phyloP scores from a whole-genome alignment of 306 rosid genomes.

The Rosa persica region DNA sequence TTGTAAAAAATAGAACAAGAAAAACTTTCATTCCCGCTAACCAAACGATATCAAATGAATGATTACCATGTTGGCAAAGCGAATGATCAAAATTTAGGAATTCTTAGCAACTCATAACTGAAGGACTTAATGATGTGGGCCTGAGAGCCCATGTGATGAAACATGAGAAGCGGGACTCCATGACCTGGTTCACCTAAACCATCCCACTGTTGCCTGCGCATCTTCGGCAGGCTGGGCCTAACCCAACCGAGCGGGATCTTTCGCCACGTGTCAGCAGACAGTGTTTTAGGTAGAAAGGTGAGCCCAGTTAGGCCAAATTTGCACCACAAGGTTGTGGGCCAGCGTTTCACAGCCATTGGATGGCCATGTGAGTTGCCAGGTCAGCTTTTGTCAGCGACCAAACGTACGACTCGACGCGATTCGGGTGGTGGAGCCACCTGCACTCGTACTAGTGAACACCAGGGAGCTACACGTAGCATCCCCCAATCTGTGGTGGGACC shows the following conservation, averaged over 20 bases:
- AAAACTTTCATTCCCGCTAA: too few relatives aligned
- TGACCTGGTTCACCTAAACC: background rate
- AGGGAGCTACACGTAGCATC: background rate
- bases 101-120: too few relatives aligned
- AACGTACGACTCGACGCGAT: background rate
- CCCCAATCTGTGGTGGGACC: background rate
- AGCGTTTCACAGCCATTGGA: background rate
- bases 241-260: background rate
- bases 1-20: too few relatives aligned
- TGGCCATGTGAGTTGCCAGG: background rate
- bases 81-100: too few relatives aligned
- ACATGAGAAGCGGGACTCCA: background rate
- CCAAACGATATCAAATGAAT: too few relatives aligned
- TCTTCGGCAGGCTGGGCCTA: background rate
- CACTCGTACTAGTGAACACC: background rate
- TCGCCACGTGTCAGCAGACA: background rate
- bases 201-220: background rate
- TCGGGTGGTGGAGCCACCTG: background rate
- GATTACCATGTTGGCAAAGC: too few relatives aligned
- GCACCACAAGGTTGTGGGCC: background rate
- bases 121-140: background rate
- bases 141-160: background rate
- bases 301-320: background rate
- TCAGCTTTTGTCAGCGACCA: background rate
- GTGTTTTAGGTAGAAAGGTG: background rate